Percentiles rank a stretch among this genome's conserved stretches.
Evolutionary conservation across 192 early-diverging fungal species (phyloP).

Genomic region (Backusella westeae): DNA sequence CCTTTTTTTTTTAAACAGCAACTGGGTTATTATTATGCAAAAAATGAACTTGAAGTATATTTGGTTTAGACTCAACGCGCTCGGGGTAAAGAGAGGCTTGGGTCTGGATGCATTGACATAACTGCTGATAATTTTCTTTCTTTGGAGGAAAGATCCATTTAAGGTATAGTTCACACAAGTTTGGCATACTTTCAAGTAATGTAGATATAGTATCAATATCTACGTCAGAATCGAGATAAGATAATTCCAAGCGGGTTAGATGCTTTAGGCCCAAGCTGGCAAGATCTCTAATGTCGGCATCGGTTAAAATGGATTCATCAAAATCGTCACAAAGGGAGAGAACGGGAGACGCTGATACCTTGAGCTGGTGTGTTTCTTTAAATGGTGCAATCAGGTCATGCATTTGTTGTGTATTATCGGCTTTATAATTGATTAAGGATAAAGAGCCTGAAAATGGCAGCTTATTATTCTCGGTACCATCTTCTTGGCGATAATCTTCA

Average conservation of each 20-base stretch:
- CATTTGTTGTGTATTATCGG: background rate
- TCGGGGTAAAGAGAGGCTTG: background rate
- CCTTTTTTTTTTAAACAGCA: background rate
- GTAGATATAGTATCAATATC: background rate
- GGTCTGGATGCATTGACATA: background rate
- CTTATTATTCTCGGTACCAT: background rate
- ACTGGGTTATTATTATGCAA: background rate
- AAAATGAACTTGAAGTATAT: slow-evolving; percentile 1
- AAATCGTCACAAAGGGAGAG: slow-evolving; percentile 13
- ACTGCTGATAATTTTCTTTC: slow-evolving; percentile 9
- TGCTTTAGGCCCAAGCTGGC: background rate
- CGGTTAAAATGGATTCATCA: slow-evolving; percentile 11
- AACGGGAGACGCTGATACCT: background rate
- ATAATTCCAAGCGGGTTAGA: background rate
- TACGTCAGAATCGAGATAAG: background rate
- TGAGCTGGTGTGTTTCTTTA: background rate
- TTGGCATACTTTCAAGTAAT: background rate
- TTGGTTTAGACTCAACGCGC: background rate
- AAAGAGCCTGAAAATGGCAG: background rate
- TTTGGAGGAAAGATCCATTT: slow-evolving; percentile 13
- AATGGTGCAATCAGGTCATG: background rate
- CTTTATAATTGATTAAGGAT: background rate
- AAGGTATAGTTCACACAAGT: background rate
- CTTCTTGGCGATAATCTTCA: background rate
- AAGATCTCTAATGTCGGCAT: background rate